These are phyloP conservation scores for Fusarium sp. DNA, from an alignment of 2,329 filamentous ascomycete genomes.

Conservation along the genomic window DNA sequence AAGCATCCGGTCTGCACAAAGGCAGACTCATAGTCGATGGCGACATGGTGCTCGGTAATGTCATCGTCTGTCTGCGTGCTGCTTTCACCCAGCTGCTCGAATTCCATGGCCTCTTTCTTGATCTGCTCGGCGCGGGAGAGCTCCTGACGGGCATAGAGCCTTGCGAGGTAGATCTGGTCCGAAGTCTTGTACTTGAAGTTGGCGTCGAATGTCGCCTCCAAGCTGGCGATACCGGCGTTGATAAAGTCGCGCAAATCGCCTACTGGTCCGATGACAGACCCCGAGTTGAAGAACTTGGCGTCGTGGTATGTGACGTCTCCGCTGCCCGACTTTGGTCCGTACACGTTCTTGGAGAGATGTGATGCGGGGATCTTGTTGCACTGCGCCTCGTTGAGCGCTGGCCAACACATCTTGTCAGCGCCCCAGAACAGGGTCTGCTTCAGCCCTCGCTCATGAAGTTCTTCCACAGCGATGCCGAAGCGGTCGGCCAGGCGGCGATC, in stretches of 20 bases:
- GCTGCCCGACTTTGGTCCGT: slow-evolving; percentile 50
- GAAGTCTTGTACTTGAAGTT: slow-evolving; percentile 45
- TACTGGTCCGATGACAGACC: slow-evolving; percentile 56
- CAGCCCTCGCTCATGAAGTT: slow-evolving; percentile 45
- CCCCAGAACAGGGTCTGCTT: slow-evolving; percentile 55
- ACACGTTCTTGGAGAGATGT: slow-evolving; percentile 45
- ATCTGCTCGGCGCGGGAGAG: slow-evolving; percentile 49
- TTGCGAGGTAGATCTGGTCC: slow-evolving; percentile 50
- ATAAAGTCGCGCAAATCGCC: slow-evolving; percentile 44
- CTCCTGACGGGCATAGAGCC: slow-evolving; percentile 55
- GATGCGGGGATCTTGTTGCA: slow-evolving; percentile 54
- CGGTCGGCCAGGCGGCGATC: slow-evolving; percentile 60
- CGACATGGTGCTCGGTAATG: slow-evolving; percentile 24
- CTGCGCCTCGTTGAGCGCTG: slow-evolving; percentile 44
- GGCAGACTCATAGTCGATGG: slow-evolving; percentile 31
- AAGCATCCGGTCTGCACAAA: slow-evolving; percentile 31
- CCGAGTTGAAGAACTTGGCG: slow-evolving; percentile 56
- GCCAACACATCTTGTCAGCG: slow-evolving; percentile 52
- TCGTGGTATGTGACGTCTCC: slow-evolving; percentile 46
- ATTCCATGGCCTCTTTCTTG: slow-evolving; percentile 19
- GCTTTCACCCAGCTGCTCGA: neutral
- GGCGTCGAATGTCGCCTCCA: slow-evolving; percentile 48
- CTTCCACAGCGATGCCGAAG: slow-evolving; percentile 54
- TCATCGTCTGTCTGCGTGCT: slow-evolving; percentile 10
- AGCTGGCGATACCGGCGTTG: slow-evolving; percentile 41